Evolutionary conservation across 2,329 filamentous ascomycete species (phyloP).

Genomic region (Fonsecaea monophora): DNA sequence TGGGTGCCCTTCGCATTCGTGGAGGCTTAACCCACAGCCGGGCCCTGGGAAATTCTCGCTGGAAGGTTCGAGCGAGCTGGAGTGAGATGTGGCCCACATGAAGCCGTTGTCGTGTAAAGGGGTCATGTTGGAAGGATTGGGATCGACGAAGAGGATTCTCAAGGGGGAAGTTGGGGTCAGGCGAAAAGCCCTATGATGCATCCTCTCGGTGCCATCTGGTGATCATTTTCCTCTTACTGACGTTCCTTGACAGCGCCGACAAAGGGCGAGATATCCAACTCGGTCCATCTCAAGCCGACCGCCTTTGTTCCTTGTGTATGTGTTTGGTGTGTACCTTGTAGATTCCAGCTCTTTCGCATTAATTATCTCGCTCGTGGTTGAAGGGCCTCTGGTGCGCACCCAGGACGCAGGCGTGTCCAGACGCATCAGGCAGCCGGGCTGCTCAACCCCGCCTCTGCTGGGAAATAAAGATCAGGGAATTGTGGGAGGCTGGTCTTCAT

Average conservation of each 20-base stretch:
- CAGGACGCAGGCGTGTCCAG: too few relatives aligned
- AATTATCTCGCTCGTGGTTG: too few relatives aligned
- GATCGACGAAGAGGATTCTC: background rate
- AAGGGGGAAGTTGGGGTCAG: background rate
- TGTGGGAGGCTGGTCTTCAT: too few relatives aligned
- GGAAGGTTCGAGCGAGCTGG: background rate
- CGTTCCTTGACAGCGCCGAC: background rate
- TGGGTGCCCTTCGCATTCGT: too few relatives aligned
- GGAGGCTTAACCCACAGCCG: too few relatives aligned
- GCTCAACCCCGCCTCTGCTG: too few relatives aligned
- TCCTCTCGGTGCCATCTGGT: too few relatives aligned
- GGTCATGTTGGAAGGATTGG: background rate
- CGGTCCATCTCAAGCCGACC: background rate
- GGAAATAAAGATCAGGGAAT: too few relatives aligned
- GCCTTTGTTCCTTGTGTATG: background rate
- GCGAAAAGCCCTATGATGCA: too few relatives aligned
- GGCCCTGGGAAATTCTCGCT: background rate
- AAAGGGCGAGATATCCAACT: background rate
- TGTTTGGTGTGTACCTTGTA: background rate
- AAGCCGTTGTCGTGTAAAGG: background rate
- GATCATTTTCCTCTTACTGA: background rate
- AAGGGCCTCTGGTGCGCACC: background rate
- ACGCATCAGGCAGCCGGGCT: too few relatives aligned
- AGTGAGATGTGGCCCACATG: background rate
- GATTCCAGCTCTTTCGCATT: background rate